A percentile compares a stretch with the other conserved stretches of the same genome.
Conservation (phyloP, 345 rosid genomes). For the Laguncularia racemosa region DNA sequence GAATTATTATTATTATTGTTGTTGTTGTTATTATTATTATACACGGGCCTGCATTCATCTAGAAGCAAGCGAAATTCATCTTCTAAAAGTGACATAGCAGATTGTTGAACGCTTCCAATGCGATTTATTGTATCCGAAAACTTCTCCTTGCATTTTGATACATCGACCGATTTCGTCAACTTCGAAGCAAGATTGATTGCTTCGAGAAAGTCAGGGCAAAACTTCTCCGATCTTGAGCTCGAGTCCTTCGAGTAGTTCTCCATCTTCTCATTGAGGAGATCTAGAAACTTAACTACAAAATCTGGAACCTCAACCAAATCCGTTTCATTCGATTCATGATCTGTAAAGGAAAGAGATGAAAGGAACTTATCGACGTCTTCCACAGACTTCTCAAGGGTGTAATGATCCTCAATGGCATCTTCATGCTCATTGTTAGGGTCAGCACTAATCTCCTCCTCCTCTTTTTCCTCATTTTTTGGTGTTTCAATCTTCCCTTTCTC, state of each 20-base stretch:
- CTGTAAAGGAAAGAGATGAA: conserved; percentile 13
- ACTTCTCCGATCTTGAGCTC: conserved; percentile 28
- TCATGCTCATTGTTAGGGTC: neutral
- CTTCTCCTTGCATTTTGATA: conserved; percentile 29
- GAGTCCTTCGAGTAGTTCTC: conserved; percentile 23
- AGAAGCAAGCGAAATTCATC: conserved; percentile 55
- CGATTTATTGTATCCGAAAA: conserved; percentile 36
- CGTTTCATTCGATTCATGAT: conserved; percentile 5
- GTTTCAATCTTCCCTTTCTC: neutral
- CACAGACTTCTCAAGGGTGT: conserved; percentile 36
- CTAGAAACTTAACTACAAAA: conserved; percentile 50
- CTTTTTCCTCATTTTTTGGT: conserved; percentile 1
- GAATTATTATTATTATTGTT: conserved; percentile 6
- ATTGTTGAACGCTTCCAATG: conserved; percentile 50
- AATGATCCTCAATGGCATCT: neutral
- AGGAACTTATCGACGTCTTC: conserved; percentile 49
- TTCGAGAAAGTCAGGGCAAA: conserved; percentile 33
- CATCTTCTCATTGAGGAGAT: conserved; percentile 43
- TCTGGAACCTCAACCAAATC: conserved; percentile 33
- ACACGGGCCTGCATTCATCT: conserved; percentile 26
- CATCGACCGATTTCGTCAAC: conserved; percentile 26
- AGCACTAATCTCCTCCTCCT: neutral
- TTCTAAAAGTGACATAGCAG: conserved; percentile 71
- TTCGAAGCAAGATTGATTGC: conserved; percentile 44
- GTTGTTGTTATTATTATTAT: conserved; percentile 1